These are phyloP conservation scores for Penicillium bovifimosum DNA, from an alignment of 495 filamentous ascomycete genomes.

Conservation along the genomic window DNA sequence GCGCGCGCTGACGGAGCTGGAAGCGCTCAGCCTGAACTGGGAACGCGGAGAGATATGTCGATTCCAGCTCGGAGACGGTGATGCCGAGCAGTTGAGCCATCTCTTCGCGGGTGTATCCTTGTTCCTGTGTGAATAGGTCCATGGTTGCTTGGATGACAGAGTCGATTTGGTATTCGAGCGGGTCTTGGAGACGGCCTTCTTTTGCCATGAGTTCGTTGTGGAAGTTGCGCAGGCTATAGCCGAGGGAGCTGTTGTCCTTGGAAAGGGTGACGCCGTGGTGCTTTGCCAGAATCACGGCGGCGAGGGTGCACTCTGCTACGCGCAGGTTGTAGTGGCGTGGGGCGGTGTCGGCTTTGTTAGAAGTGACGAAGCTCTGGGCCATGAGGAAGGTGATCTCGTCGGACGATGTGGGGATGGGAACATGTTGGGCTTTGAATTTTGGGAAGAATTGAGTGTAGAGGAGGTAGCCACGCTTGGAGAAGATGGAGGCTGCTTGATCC, in stretches of 20 bases:
- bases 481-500: constrained; percentile 98
- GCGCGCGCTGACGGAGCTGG: constrained; percentile 75
- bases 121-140: constrained; percentile 59
- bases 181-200: constrained; percentile 47
- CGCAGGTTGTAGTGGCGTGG: constrained; percentile 94
- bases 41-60: constrained; percentile 74
- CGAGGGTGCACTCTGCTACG: constrained; percentile 90
- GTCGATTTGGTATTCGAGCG: constrained; percentile 60
- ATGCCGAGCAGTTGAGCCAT: constrained; percentile 70
- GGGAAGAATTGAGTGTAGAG: constrained; percentile 89
- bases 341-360: constrained; percentile 90
- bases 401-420: constrained; percentile 75
- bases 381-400: constrained; percentile 88
- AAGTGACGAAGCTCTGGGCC: constrained; percentile 87
- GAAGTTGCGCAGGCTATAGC: constrained; percentile 77
- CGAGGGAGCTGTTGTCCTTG: constrained; percentile 75
- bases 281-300: constrained; percentile 68
- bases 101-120: constrained; percentile 85
- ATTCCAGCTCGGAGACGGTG: constrained; percentile 62
- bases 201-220: constrained; percentile 73
- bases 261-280: constrained; percentile 60
- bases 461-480: constrained; percentile 76
- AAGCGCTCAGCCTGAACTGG: constrained; percentile 85
- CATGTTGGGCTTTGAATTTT: constrained; percentile 63
- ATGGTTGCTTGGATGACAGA: constrained; percentile 60